Conservation (phyloP, 2,329 filamentous ascomycete species). For the Colletotrichum incanum region DNA sequence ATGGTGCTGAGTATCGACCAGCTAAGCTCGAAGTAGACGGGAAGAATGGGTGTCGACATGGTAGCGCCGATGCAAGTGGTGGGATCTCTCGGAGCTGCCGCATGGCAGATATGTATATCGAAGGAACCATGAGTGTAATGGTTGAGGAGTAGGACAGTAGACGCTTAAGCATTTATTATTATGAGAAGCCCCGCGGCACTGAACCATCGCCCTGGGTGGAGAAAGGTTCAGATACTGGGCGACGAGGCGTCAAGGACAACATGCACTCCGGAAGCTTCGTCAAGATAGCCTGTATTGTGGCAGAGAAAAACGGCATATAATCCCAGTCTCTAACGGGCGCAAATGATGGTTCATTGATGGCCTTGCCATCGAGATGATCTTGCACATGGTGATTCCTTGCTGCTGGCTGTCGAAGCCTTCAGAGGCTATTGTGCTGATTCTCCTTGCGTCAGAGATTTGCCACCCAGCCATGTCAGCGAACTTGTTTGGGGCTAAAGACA, state of each 20-base stretch:
- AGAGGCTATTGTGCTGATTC: background rate
- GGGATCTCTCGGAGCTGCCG: background rate
- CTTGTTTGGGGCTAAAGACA: too few species aligned
- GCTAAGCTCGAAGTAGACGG: conserved; percentile 59
- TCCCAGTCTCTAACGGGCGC: background rate
- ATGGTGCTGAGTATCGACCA: conserved; percentile 63
- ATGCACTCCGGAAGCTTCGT: background rate
- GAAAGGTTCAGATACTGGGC: background rate
- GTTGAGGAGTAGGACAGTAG: background rate
- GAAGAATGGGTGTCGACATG: conserved; percentile 36
- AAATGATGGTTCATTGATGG: background rate
- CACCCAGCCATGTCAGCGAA: background rate
- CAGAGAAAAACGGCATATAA: background rate
- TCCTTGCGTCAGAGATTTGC: background rate
- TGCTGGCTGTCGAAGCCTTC: background rate
- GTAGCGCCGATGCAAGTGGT: background rate
- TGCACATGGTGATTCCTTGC: background rate
- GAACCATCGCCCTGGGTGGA: background rate
- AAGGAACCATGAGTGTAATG: background rate
- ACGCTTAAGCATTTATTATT: background rate
- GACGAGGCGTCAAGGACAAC: background rate
- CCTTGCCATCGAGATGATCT: background rate
- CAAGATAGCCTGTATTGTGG: too few species aligned
- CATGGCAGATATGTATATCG: background rate
- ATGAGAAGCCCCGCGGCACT: background rate